phyloP scores from a whole-genome alignment of 805 yeast genomes.

The Teunomyces atbi region DNA sequence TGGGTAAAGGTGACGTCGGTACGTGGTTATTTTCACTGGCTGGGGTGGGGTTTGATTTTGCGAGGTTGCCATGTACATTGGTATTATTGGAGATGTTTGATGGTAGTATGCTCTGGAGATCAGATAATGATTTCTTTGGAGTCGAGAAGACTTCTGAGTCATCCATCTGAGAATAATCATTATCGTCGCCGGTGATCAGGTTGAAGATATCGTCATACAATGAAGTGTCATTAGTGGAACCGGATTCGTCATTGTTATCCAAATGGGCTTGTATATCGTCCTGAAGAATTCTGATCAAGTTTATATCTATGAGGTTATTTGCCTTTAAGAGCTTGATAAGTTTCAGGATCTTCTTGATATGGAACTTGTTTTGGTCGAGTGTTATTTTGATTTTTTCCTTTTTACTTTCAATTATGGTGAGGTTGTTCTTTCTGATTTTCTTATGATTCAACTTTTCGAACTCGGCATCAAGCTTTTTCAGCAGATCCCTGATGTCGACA shows the following conservation, averaged over 20 bases:
- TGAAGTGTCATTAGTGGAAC: slow-evolving; percentile 35
- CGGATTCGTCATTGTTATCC: slow-evolving; percentile 39
- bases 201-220: slow-evolving; percentile 42
- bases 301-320: slow-evolving; percentile 26
- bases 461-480: slow-evolving; percentile 37
- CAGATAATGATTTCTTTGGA: slow-evolving; percentile 5
- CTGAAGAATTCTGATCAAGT: slow-evolving; percentile 32
- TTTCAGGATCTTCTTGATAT: slow-evolving; percentile 34
- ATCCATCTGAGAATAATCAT: slow-evolving; percentile 10
- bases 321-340: slow-evolving; percentile 29
- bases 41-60: neutral
- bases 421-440: slow-evolving; percentile 38
- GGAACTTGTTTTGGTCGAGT: slow-evolving; percentile 33
- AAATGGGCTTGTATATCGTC: slow-evolving; percentile 40
- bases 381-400: slow-evolving; percentile 39
- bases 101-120: neutral
- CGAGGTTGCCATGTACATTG: neutral
- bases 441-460: slow-evolving; percentile 39
- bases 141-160: slow-evolving; percentile 13
- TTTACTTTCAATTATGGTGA: slow-evolving; percentile 35
- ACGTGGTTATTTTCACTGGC: neutral
- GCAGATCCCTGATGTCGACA: slow-evolving; percentile 33
- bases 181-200: slow-evolving; percentile 12
- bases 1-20: slow-evolving; percentile 10
- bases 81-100: neutral